Base-by-base conservation (phyloP, 2,329 filamentous ascomycete genomes). In the Aspergillus sp. region DNA sequence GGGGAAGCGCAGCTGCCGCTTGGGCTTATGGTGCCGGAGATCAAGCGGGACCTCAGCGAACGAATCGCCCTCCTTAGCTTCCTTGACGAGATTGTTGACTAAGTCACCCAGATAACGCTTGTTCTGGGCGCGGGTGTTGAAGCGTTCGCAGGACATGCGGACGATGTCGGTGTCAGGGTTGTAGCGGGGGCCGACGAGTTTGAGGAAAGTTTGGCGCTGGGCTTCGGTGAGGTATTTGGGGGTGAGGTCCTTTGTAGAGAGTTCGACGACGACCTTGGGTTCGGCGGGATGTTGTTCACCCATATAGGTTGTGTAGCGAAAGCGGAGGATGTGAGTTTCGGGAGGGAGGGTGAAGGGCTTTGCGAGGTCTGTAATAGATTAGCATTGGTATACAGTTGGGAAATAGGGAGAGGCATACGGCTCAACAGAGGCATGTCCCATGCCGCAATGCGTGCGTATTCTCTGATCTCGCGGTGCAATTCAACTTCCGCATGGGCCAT, bases 221-320 rank as follows among this genome's bases (percentile, higher is more conserved):
- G 76, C 69, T 13, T 80, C 72, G 20, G 79, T 83, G 47, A 95
- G 78, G 51, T 78, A 73, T 15, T 66, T 68, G 23, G 75, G 75
- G 22, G 64, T 60, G 52, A 96, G 73, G 70, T 95, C 89, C 48
- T 71, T 70, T 13, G 86, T 84, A 54, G 78, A 82, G 71, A 97
- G 95, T 66, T 96, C 88, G 47, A 97, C 83, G 10, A 97, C 90
- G 17, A 98, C 90, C 76, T 98, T 98, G 65, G 83, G 84, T 70
- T 90, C 83, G 2, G 91, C 89, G 0, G 93, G 91, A 72, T 98
- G 94, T 48, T 81, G 76, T 71, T 97, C 93, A 60, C 91, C 91
- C 79, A 98, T 85, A 73, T 97, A 97, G 33, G 86, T 90, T 13
- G 93, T 98, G 75, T 95, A 96, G 61, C 93, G 85, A 82, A 96